Base-by-base conservation (phyloP, 1,284 basidiomycete species). In the Austroboletus niveus region DNA sequence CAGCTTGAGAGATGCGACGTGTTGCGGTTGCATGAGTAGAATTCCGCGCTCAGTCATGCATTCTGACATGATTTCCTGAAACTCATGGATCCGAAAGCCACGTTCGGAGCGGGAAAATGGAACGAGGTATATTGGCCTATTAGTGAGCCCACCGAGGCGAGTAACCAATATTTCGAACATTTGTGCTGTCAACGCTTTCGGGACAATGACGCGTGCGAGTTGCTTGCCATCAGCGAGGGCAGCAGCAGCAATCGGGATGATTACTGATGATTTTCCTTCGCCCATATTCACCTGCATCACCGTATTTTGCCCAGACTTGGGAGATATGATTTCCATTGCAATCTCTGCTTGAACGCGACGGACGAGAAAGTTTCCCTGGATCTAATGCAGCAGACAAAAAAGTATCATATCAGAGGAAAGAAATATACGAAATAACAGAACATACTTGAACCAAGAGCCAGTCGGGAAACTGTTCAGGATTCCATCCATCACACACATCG, bases 191-290 rank as follows among this genome's bases (percentile, higher is more conserved):
- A 77, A 63, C 0, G 76, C 63, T 49, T 79, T 80, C 6, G 79
- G 69, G 22, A 78, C 74, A 3, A 80, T 60, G 3, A 81, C 72
- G 4, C 80, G 70, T 9, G 73, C 72, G 4, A 81, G 58, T 20
- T 65, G 72, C 8, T 64, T 42, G 1, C 74, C 71, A 54, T 80
- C 65, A 0, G 79, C 75, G 8, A 81, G 61, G 7, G 65, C 52
- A 0, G 70, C 60, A 0, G 73, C 64, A 17, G 72, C 65, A 27
- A 81, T 63, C 1, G 80, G 79, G 0, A 77, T 70, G 20, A 82
- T 81, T 2, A 81, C 79, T 0, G 77, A 76, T 0, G 79, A 77
- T 55, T 81, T 81, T 1, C 80, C 79, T 57, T 81, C 79, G 2
- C 79, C 80, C 80, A 82, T 81, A 42, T 80, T 79, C 12, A 82